Conservation (phyloP, 1,284 basidiomycete genomes). For the Macrocystidia cucumis region DNA sequence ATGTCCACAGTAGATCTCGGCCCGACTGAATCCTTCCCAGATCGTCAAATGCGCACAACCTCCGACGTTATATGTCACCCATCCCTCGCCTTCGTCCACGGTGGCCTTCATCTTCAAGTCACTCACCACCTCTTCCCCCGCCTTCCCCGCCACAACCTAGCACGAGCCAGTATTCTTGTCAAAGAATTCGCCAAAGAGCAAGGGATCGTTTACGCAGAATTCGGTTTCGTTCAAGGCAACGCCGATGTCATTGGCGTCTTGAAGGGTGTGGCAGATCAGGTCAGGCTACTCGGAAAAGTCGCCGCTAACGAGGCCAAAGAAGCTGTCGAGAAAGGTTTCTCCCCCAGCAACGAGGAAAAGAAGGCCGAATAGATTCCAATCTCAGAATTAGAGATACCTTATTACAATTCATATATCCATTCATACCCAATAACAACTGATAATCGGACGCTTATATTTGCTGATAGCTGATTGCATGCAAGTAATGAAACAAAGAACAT, state of each 20-base stretch:
- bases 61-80: slow-evolving; percentile 90
- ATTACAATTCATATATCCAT: no score
- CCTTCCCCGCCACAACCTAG: slow-evolving; percentile 89
- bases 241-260: slow-evolving; percentile 71
- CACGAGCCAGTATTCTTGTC: slow-evolving; percentile 73
- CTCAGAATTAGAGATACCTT: no score
- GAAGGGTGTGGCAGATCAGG: slow-evolving; percentile 76
- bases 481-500: no score
- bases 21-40: slow-evolving; percentile 85
- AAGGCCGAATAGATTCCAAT: no score
- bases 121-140: slow-evolving; percentile 97
- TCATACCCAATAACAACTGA: no score
- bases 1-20: slow-evolving; percentile 93
- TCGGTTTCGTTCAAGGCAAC: slow-evolving; percentile 84
- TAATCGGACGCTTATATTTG: no score
- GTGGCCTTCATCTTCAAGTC: slow-evolving; percentile 91
- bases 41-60: slow-evolving; percentile 92
- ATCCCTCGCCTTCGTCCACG: slow-evolving; percentile 85
- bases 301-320: slow-evolving; percentile 58
- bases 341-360: slow-evolving; percentile 9
- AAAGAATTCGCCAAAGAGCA: slow-evolving; percentile 84
- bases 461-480: no score
- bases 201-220: slow-evolving; percentile 83
- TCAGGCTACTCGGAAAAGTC: slow-evolving; percentile 67
- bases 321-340: slow-evolving; percentile 40